Evolutionary conservation across 805 yeast genomes (phyloP).

Genomic region (Metschnikowia vanudenii): DNA sequence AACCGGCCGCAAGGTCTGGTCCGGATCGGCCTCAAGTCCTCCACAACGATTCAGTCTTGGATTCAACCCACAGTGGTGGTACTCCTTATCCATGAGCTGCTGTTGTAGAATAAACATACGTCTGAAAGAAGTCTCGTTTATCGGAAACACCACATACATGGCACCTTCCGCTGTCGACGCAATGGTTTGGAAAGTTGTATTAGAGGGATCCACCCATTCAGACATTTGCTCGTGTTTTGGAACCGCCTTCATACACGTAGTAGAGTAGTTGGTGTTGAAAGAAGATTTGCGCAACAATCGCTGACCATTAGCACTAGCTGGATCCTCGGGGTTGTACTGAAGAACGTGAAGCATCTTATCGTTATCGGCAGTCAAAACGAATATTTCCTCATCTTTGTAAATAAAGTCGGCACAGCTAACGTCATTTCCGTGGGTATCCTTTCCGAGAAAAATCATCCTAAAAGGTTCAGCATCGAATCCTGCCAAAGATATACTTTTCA

Average conservation of each 20-base stretch:
- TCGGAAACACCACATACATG: conserved; percentile 67
- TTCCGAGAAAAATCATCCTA: conserved; percentile 74
- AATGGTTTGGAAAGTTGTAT: conserved; percentile 53
- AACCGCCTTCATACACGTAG: conserved; percentile 52
- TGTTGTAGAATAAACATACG: conserved; percentile 83
- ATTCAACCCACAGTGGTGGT: conserved; percentile 74
- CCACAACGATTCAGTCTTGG: conserved; percentile 64
- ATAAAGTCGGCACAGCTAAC: conserved; percentile 75
- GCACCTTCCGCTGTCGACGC: conserved; percentile 83
- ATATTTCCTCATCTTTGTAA: conserved; percentile 66
- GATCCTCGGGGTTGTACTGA: conserved; percentile 91
- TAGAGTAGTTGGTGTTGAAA: conserved; percentile 63
- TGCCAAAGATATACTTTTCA: conserved; percentile 71
- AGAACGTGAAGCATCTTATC: conserved; percentile 65
- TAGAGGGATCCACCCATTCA: conserved; percentile 27
- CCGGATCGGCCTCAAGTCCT: conserved; percentile 36
- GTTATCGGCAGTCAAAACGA: conserved; percentile 66
- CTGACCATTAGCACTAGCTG: conserved; percentile 77
- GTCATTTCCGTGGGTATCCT: conserved; percentile 63
- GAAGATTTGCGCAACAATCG: conserved; percentile 66
- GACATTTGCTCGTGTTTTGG: conserved; percentile 38
- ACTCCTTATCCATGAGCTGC: conserved; percentile 76
- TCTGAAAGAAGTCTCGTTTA: conserved; percentile 73
- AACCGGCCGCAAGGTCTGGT: conserved; percentile 54
- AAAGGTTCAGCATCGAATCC: conserved; percentile 97